These are phyloP conservation scores for Kappamyces sp. DNA, from an alignment of 192 early-diverging fungal genomes.

Conservation along the genomic window DNA sequence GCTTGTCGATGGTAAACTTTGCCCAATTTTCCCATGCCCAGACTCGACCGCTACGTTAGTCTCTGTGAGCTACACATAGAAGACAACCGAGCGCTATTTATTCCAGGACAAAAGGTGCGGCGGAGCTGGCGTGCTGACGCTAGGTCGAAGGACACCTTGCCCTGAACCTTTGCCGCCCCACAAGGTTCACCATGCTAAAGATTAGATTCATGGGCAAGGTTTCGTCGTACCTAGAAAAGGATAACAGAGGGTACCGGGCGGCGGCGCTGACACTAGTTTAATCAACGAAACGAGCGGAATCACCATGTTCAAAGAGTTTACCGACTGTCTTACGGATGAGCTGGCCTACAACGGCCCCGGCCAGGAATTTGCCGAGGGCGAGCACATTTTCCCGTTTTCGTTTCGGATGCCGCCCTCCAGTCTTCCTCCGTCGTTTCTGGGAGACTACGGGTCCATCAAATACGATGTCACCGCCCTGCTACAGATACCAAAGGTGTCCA, in stretches of 20 bases:
- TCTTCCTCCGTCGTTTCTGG: conserved; percentile 31
- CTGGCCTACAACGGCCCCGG: not conserved
- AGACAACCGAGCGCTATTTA: conserved; percentile 21
- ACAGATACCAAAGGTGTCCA: not conserved
- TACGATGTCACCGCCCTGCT: conserved; percentile 21
- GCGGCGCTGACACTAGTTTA: not conserved
- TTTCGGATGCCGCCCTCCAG: conserved; percentile 28
- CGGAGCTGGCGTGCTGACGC: no score
- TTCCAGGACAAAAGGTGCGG: conserved; percentile 23
- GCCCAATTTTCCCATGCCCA: not conserved
- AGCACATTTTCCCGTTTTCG: conserved; percentile 27
- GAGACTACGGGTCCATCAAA: conserved; percentile 20
- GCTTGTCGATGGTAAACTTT: not conserved
- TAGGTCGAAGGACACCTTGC: conserved; percentile 18
- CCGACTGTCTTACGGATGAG: conserved; percentile 16
- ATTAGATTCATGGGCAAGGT: conserved; percentile 23
- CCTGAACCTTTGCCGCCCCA: not conserved
- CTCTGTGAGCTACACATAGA: conserved; percentile 24
- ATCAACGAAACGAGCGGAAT: conserved; percentile 11
- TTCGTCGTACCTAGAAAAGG: conserved; percentile 23
- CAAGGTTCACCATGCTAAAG: conserved; percentile 19
- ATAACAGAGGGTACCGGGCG: conserved; percentile 8
- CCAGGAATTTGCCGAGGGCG: conserved; percentile 17
- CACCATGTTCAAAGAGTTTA: conserved; percentile 30
- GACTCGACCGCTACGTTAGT: not conserved